Percentiles rank a stretch among this genome's conserved stretches.
Conservation (phyloP, 176 grass and related monocot genomes). For the Cocos nucifera region DNA sequence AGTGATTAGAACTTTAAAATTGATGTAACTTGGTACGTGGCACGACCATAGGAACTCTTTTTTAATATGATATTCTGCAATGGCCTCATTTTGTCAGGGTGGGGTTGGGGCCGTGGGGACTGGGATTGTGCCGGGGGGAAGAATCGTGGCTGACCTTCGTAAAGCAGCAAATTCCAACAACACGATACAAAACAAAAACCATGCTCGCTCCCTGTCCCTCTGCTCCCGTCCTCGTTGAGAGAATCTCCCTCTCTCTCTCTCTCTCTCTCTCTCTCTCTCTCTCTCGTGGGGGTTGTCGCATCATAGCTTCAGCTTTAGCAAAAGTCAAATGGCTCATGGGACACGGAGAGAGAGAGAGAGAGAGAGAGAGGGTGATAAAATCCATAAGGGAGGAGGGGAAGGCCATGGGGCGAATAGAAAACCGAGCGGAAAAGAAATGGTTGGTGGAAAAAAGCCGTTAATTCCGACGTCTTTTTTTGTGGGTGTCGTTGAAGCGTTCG, state of each 20-base stretch:
- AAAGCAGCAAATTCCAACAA: constrained; percentile 33
- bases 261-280: background rate
- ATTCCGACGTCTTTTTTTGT: constrained; percentile 16
- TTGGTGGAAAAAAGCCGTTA: constrained; percentile 12
- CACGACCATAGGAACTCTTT: too few species aligned
- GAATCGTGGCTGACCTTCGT: constrained; percentile 30
- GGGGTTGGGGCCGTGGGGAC: too few species aligned
- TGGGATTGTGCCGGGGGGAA: too few species aligned
- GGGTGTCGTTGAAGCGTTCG: background rate
- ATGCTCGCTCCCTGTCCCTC: background rate
- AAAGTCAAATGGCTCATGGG: constrained; percentile 34
- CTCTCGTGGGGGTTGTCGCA: background rate
- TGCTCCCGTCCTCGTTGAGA: constrained; percentile 12
- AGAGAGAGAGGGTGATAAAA: background rate
- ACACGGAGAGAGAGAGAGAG: background rate
- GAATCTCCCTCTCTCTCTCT: constrained; percentile 27
- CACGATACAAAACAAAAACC: background rate
- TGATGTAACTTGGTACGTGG: too few species aligned
- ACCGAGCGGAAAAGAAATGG: background rate
- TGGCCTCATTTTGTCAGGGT: too few species aligned
- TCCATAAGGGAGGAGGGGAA: background rate
- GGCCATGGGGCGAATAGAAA: background rate
- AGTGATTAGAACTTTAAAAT: too few species aligned
- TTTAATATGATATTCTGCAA: too few species aligned
- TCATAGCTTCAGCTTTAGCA: constrained; percentile 24